Percentiles rank a stretch among this genome's conserved stretches.
phyloP scores from a whole-genome alignment of 2,329 filamentous ascomycete genomes.

The Pseudocercospora crystallina region DNA sequence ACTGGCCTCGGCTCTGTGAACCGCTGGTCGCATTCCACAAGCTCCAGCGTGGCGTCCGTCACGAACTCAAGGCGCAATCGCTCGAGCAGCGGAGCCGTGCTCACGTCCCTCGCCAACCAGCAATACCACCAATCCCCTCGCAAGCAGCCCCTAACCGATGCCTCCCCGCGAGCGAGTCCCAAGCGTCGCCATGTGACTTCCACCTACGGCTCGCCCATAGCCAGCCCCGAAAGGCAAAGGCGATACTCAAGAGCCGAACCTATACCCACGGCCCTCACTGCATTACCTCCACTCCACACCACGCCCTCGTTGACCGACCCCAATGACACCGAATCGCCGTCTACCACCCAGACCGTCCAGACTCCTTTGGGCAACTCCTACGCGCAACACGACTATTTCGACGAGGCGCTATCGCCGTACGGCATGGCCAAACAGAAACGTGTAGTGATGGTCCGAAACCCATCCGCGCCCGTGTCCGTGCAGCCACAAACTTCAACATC shows the following conservation, averaged over 20 bases:
- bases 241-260: conserved; percentile 26
- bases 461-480: conserved; percentile 26
- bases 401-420: conserved; percentile 28
- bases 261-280: conserved; percentile 26
- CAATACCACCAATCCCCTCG: conserved; percentile 34
- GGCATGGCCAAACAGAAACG: conserved; percentile 26
- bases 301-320: conserved; percentile 28
- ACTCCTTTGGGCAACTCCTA: conserved; percentile 34
- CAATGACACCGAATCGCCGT: conserved; percentile 34
- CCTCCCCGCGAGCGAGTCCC: conserved; percentile 42
- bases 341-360: conserved; percentile 29
- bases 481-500: conserved; percentile 7
- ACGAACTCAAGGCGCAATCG: conserved; percentile 38
- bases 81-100: conserved; percentile 38
- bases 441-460: conserved; percentile 26
- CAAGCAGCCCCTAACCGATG: conserved; percentile 31
- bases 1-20: conserved; percentile 53
- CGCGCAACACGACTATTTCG: conserved; percentile 33
- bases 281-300: conserved; percentile 36
- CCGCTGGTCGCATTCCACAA: conserved; percentile 60
- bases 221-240: conserved; percentile 28
- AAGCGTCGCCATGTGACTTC: conserved; percentile 29
- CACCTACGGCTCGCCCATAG: conserved; percentile 10
- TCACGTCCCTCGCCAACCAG: conserved; percentile 37
- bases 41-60: conserved; percentile 48